Base-by-base conservation (phyloP, 192 early-diverging fungal species). In the Backusella circina region DNA sequence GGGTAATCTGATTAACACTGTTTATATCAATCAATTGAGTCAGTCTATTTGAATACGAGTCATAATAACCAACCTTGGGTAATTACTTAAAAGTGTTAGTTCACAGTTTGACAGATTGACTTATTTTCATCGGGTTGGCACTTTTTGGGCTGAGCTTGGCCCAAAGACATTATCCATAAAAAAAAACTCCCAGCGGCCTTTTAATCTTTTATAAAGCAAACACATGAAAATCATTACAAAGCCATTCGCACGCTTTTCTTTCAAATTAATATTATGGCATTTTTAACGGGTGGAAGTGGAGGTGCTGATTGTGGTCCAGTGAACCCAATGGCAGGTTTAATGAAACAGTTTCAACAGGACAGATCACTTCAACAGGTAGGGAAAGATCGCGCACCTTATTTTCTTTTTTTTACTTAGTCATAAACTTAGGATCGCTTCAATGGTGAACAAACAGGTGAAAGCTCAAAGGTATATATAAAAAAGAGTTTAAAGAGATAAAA, bases 281-380 rank as follows among this genome's bases (percentile, higher is more conserved):
- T 70, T 12, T 18, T 44, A 61, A 12, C 54, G 2, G 54, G 23
- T 1, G 38, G 28, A 39, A 37, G 39, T 18, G 83, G 82, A 31
- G 91, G 88, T 54, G 89, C 91, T 65, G 93, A 93, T 39, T 93
- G 92, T 74, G 92, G 91, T 5, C 90, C 91, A 18, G 87, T 86
- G 10, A 96, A 94, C 77, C 88, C 93, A 18, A 88, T 95, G 83
- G 80, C 72, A 41, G 87, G 88, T 5, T 88, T 97, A 68, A 89
- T 91, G 85, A 96, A 97, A 79, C 92, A 91, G 71, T 87, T 96
- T 77, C 79, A 90, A 37, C 84, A 89, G 57, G 94, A 96, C 79
- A 84, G 88, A 36, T 93, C 93, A 5, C 85, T 93, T 4, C 91
- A 95, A 76, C 93, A 94, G 88, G 95, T 90, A 88, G 1, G 26